Percentiles rank a stretch among this genome's conserved stretches.
Evolutionary conservation across 164 flowering plant species (phyloP).

Genomic region (Aristolochia californica): DNA sequence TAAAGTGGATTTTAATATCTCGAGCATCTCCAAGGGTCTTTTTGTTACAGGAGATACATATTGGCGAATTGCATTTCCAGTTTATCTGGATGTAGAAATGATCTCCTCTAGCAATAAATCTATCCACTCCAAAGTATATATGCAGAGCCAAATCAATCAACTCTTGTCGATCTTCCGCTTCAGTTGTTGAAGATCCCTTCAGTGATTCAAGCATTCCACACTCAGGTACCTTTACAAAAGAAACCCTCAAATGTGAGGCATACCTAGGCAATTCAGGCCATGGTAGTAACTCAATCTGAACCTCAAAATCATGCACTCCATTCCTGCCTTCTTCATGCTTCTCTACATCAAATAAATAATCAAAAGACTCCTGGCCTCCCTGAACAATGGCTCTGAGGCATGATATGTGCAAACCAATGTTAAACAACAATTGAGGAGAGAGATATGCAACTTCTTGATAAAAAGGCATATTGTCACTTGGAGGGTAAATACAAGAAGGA

Average conservation of each 20-base stretch:
- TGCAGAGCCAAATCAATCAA: constrained; percentile 64
- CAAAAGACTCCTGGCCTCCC: constrained; percentile 44
- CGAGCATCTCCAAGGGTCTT: constrained; percentile 13
- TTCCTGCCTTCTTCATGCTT: constrained; percentile 16
- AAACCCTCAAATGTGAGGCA: constrained; percentile 81
- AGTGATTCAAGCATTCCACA: constrained; percentile 70
- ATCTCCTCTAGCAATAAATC: constrained; percentile 67
- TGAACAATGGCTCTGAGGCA: constrained; percentile 53
- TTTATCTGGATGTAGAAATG: constrained; percentile 48
- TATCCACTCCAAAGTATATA: constrained; percentile 65
- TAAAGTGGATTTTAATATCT: constrained; percentile 48
- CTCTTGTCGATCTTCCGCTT: constrained; percentile 67
- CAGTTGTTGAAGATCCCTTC: constrained; percentile 40
- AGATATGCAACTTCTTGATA: constrained; percentile 53
- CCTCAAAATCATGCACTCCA: constrained; percentile 14
- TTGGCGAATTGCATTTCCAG: constrained; percentile 75
- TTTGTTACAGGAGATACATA: constrained; percentile 61
- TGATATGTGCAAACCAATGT: constrained; percentile 64
- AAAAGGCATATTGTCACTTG: constrained; percentile 6
- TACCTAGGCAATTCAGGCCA: constrained; percentile 34
- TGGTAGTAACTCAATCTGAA: constrained; percentile 38
- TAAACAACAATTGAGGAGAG: constrained; percentile 69
- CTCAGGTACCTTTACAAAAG: constrained; percentile 85
- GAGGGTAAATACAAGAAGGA: constrained; percentile 41
- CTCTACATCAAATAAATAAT: constrained; percentile 35